These are phyloP conservation scores for Castanea crenata DNA, from an alignment of 306 rosid genomes.

Conservation along the genomic window DNA sequence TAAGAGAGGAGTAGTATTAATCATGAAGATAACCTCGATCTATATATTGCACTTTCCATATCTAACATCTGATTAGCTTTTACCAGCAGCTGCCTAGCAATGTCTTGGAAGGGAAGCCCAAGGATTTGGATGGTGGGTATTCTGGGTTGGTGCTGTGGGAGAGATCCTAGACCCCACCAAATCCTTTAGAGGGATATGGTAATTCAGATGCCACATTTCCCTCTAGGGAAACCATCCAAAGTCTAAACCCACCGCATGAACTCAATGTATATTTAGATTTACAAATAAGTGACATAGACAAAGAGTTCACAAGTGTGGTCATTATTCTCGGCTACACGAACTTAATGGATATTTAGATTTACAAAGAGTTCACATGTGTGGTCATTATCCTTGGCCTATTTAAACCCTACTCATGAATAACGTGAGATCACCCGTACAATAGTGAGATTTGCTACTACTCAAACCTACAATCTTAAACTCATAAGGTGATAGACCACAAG, in stretches of 20 bases:
- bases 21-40: neutral
- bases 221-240: constrained; percentile 3
- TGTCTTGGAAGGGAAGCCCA: neutral
- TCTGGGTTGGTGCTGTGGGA: neutral
- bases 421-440: too few species aligned
- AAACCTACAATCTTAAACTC: too few species aligned
- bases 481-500: too few species aligned
- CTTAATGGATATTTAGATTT: too few species aligned
- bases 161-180: neutral
- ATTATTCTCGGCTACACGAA: too few species aligned
- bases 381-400: too few species aligned
- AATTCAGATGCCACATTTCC: constrained; percentile 23
- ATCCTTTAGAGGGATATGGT: constrained; percentile 20
- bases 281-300: too few species aligned
- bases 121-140: constrained; percentile 1
- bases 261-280: neutral
- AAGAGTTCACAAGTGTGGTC: too few species aligned
- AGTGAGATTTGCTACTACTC: too few species aligned
- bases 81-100: neutral
- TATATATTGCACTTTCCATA: neutral
- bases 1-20: neutral
- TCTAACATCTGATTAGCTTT: neutral
- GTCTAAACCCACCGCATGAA: neutral
- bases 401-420: too few species aligned
- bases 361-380: too few species aligned